phyloP scores from a whole-genome alignment of 78 protist species.

The Dictyostelium firmibasis region DNA sequence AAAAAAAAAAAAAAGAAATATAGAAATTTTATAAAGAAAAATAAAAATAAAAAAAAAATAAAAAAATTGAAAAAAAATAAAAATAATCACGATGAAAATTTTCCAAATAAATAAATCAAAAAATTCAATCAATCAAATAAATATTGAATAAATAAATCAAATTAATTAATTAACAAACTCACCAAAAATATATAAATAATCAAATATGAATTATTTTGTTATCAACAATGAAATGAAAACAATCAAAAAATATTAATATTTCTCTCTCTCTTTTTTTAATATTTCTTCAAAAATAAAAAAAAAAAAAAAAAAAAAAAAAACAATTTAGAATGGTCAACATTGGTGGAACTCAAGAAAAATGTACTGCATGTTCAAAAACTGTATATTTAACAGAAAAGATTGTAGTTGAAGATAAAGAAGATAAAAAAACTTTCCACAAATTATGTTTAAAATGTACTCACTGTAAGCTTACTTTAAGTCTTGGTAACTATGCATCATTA shows the following conservation, averaged over 20 bases:
- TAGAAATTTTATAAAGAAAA: not conserved
- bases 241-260: no score
- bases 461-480: constrained; percentile 78
- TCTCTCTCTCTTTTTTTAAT: no score
- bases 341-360: constrained; percentile 66
- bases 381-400: constrained; percentile 79
- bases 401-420: constrained; percentile 79
- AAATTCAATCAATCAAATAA: not conserved
- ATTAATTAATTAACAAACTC: no score
- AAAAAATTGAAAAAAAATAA: not conserved
- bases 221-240: no score
- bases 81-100: not conserved
- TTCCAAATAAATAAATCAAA: not conserved
- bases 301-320: no score
- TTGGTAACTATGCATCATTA: constrained; percentile 78
- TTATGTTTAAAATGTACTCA: constrained; percentile 78
- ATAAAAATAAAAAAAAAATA: not conserved
- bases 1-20: not conserved
- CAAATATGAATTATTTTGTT: no score
- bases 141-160: not conserved
- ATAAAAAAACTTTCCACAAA: constrained; percentile 84
- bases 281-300: no score
- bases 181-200: no score
- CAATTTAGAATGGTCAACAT: constrained; percentile 36
- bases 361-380: constrained; percentile 76